Evolutionary conservation across 352 stramenopile genomes (phyloP).

Genomic region (Globisporangium mamillatum): DNA sequence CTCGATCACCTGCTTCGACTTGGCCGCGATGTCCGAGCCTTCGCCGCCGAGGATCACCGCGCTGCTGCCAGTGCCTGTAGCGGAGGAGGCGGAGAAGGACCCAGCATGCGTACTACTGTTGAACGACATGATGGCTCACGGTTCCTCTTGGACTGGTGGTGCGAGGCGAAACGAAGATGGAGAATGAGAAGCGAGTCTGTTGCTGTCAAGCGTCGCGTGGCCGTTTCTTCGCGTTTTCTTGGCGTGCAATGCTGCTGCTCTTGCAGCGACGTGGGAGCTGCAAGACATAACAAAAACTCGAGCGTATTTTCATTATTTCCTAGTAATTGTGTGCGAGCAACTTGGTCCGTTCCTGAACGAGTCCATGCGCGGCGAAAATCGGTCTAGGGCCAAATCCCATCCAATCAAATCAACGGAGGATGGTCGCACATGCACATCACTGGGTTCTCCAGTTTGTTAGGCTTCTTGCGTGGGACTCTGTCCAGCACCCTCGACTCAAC

Average conservation of each 20-base stretch:
- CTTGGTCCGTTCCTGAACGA: too few species aligned
- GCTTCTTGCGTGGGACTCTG: background rate
- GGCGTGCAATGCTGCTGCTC: background rate
- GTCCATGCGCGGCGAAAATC: too few species aligned
- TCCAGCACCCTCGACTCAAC: background rate
- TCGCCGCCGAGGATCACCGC: slow-evolving; percentile 45
- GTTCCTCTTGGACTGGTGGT: background rate
- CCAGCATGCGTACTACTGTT: background rate
- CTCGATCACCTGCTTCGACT: slow-evolving; percentile 71
- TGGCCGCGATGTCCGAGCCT: slow-evolving; percentile 58
- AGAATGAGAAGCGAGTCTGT: background rate
- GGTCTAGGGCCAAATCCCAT: too few species aligned
- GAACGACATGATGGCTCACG: slow-evolving; percentile 8
- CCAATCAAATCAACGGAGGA: too few species aligned
- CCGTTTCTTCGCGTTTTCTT: slow-evolving; percentile 2
- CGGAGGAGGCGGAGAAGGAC: background rate
- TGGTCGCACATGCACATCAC: background rate
- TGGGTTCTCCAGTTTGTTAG: background rate
- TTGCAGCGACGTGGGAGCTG: background rate
- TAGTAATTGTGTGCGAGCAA: too few species aligned
- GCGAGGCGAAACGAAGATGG: background rate
- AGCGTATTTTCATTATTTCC: too few species aligned
- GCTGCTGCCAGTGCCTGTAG: slow-evolving; percentile 4
- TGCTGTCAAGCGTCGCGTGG: slow-evolving; percentile 8
- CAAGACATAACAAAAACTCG: too few species aligned